Evolutionary conservation across 2,329 filamentous ascomycete genomes (phyloP).

Genomic region (Arthrocladium fulminans): DNA sequence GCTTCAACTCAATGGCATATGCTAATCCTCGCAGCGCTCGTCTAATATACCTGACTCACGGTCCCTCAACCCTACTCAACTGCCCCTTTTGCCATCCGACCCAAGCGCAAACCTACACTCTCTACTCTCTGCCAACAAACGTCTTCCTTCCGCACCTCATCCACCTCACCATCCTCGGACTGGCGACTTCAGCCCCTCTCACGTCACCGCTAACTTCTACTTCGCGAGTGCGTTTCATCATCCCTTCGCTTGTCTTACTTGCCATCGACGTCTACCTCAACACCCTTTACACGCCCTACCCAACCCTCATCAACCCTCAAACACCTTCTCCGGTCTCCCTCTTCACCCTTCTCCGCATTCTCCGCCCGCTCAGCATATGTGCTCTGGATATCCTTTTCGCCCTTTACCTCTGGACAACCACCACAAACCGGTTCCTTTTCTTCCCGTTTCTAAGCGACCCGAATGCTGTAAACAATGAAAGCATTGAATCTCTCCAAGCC

Average conservation of each 20-base stretch:
- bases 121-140: slow-evolving; percentile 64
- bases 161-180: slow-evolving; percentile 63
- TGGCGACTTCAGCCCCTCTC: slow-evolving; percentile 61
- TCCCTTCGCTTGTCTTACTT: slow-evolving; percentile 54
- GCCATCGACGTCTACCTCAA: slow-evolving; percentile 59
- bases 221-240: slow-evolving; percentile 46
- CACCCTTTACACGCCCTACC: slow-evolving; percentile 51
- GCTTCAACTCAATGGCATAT: background rate
- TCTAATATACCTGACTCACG: slow-evolving; percentile 74
- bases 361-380: slow-evolving; percentile 57
- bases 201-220: slow-evolving; percentile 45
- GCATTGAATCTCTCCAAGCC: slow-evolving; percentile 45
- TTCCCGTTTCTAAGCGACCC: slow-evolving; percentile 41
- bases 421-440: slow-evolving; percentile 70
- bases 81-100: slow-evolving; percentile 79
- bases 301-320: slow-evolving; percentile 16
- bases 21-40: slow-evolving; percentile 14
- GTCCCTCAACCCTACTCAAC: slow-evolving; percentile 60
- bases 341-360: slow-evolving; percentile 59
- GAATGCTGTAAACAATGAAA: slow-evolving; percentile 52
- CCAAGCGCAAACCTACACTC: slow-evolving; percentile 61
- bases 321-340: slow-evolving; percentile 38
- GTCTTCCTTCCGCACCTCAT: slow-evolving; percentile 68
- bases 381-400: slow-evolving; percentile 56
- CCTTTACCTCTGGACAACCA: slow-evolving; percentile 61